A percentile compares a stretch with the other conserved stretches of the same genome.
These are phyloP conservation scores for Ophiostoma perfectum DNA, from an alignment of 2,329 filamentous ascomycete species.

Conservation along the genomic window DNA sequence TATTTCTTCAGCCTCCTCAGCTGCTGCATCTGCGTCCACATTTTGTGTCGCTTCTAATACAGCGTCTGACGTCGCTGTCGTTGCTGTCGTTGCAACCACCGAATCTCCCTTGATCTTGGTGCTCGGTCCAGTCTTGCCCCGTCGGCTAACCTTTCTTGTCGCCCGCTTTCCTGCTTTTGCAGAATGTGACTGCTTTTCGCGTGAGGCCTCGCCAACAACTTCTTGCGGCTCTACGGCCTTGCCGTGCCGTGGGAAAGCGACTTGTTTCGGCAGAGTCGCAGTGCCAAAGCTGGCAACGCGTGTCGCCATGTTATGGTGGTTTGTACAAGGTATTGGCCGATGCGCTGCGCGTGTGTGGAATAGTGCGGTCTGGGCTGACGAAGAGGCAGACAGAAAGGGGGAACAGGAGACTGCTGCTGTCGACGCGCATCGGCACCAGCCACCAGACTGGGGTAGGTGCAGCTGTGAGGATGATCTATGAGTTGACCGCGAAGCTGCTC, in stretches of 20 bases:
- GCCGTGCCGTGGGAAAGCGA: constrained; percentile 51
- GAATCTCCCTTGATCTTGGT: not conserved
- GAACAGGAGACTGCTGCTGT: not conserved
- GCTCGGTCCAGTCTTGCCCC: not conserved
- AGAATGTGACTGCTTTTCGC: constrained; percentile 12
- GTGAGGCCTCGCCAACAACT: constrained; percentile 24
- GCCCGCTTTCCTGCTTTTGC: not conserved
- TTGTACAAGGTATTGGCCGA: not conserved
- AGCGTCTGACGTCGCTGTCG: constrained; percentile 27
- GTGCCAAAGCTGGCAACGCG: constrained; percentile 36
- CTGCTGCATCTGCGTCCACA: not conserved
- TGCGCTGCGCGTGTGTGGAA: constrained; percentile 2
- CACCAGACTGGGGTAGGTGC: not conserved
- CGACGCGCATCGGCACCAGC: constrained; percentile 16
- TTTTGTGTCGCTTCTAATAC: not conserved
- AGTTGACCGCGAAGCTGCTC: not conserved
- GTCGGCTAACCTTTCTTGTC: constrained; percentile 10
- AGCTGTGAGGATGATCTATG: too few relatives aligned
- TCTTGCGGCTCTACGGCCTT: constrained; percentile 54
- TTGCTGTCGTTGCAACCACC: not conserved
- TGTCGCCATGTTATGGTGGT: not conserved
- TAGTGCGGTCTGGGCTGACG: not conserved
- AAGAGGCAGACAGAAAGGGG: not conserved
- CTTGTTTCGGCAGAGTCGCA: constrained; percentile 36
- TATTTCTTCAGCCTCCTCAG: not conserved